Conservation (phyloP, 306 rosid genomes). For the Abrus precatorius region DNA sequence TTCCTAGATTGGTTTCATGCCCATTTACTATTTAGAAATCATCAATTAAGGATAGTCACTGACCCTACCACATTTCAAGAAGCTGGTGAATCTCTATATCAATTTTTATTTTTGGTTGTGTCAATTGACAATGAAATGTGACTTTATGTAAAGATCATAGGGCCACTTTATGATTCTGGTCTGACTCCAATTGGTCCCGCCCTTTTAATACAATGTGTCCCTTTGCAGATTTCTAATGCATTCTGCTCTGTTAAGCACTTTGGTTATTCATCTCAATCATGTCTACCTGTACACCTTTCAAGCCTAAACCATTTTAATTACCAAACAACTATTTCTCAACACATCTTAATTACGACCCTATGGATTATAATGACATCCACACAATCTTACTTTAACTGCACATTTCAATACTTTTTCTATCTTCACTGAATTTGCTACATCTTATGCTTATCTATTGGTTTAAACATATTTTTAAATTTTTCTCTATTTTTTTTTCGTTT, state of each 20-base stretch:
- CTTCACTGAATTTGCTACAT: not conserved
- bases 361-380: constrained; percentile 10
- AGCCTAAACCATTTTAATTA: constrained; percentile 28
- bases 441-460: not conserved
- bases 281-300: not conserved
- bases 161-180: constrained; percentile 57
- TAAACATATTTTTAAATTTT: not conserved
- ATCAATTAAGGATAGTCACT: constrained; percentile 11
- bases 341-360: not conserved
- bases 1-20: constrained; percentile 26
- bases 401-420: not conserved
- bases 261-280: constrained; percentile 42
- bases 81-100: constrained; percentile 35
- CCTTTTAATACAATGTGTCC: constrained; percentile 46
- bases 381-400: constrained; percentile 5
- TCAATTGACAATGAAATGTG: constrained; percentile 48
- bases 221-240: constrained; percentile 45
- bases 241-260: constrained; percentile 42
- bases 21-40: constrained; percentile 17
- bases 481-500: not conserved
- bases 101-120: constrained; percentile 20
- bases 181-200: constrained; percentile 54
- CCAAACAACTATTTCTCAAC: not conserved
- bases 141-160: constrained; percentile 52
- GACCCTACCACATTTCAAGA: constrained; percentile 49